Conservation (phyloP, 2,329 filamentous ascomycete genomes). For the Cladosporium sp. region DNA sequence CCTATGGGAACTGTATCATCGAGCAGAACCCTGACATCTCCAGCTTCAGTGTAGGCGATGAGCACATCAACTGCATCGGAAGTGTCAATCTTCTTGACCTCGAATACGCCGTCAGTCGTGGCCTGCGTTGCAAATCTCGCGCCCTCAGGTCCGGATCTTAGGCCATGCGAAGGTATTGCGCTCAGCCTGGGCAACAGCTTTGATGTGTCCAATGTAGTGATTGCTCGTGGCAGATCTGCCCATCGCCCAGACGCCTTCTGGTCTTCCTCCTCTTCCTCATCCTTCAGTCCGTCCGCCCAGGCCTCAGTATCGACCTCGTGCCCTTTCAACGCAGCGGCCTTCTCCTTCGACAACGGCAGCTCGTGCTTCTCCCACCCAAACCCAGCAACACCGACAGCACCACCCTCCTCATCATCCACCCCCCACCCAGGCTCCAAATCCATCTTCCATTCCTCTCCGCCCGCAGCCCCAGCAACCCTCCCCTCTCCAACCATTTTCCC, state of each 20-base stretch:
- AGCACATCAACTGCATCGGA: constrained; percentile 17
- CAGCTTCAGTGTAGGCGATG: constrained; percentile 15
- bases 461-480: constrained; percentile 5
- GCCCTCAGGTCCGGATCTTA: constrained; percentile 29
- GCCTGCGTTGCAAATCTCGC: constrained; percentile 32
- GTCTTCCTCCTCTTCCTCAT: constrained; percentile 14
- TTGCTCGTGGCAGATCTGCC: constrained; percentile 62
- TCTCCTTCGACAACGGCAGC: background rate
- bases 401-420: constrained; percentile 16
- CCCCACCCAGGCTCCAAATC: constrained; percentile 24
- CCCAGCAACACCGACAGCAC: constrained; percentile 6
- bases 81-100: constrained; percentile 17
- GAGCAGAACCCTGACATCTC: constrained; percentile 29
- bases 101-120: constrained; percentile 30
- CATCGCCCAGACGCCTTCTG: constrained; percentile 43
- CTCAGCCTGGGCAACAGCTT: constrained; percentile 70
- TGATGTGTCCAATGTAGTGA: constrained; percentile 75
- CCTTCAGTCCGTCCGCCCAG: constrained; percentile 28
- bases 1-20: constrained; percentile 36
- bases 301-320: constrained; percentile 26
- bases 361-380: constrained; percentile 29
- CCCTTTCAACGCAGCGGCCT: background rate
- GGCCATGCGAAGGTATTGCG: constrained; percentile 52
- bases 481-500: constrained; percentile 24
- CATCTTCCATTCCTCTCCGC: constrained; percentile 25